A percentile compares a stretch with the other conserved stretches of the same genome.
Conservation (phyloP, 2,329 filamentous ascomycete species). For the Diaporthe citri region DNA sequence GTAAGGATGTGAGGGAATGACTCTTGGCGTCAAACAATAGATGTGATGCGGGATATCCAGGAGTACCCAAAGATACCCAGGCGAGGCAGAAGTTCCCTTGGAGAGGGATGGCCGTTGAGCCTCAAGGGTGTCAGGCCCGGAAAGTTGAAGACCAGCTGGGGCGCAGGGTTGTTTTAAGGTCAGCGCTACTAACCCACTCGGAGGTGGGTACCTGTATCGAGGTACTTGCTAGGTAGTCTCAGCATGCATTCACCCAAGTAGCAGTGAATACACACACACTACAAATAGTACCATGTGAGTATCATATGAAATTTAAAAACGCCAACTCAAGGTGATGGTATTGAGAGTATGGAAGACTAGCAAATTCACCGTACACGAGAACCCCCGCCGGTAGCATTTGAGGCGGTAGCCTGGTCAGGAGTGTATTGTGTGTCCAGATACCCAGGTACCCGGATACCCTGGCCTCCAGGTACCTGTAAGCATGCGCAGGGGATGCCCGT, state of each 20-base stretch:
- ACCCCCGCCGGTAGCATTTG: background rate
- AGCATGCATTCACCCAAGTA: background rate
- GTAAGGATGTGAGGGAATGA: too few species aligned
- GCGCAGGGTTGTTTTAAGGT: conserved; percentile 33
- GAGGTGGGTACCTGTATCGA: background rate
- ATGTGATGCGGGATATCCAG: background rate
- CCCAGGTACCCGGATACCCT: background rate
- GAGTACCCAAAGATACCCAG: background rate
- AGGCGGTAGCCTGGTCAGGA: background rate
- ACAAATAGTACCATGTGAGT: background rate
- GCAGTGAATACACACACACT: background rate
- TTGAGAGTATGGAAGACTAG: background rate
- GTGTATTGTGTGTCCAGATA: background rate
- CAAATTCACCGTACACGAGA: too few species aligned
- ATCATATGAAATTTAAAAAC: background rate
- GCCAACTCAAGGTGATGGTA: too few species aligned
- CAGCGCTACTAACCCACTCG: conserved; percentile 14
- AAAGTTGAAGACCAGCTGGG: conserved; percentile 18
- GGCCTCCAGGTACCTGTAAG: background rate
- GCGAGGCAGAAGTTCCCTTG: conserved; percentile 13
- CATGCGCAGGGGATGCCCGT: conserved; percentile 16
- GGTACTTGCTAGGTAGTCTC: background rate
- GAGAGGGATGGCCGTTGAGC: conserved; percentile 14
- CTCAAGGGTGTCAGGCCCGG: conserved; percentile 9
- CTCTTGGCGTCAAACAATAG: background rate